Conservation (phyloP, 352 stramenopile genomes). For the Pelagophyceae sp. region DNA sequence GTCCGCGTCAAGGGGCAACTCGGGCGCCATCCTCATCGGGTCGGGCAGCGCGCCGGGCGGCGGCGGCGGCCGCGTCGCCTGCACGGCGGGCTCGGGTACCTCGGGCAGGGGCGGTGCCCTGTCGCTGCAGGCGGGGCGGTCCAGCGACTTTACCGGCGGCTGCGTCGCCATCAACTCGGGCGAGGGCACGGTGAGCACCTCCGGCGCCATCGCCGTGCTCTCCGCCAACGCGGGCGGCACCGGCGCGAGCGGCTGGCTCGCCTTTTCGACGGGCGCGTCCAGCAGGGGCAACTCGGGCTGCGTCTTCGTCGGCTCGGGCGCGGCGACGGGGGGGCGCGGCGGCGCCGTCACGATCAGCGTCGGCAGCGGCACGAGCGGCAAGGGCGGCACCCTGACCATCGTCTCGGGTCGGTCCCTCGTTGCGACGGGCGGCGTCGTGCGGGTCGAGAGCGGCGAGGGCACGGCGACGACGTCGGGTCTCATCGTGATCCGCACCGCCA, state of each 20-base stretch:
- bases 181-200: conserved; percentile 17
- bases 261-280: conserved; percentile 28
- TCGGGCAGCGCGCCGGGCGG: conserved; percentile 17
- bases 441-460: conserved; percentile 16
- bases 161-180: not conserved
- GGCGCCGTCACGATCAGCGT: conserved; percentile 30
- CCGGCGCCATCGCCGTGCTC: conserved; percentile 24
- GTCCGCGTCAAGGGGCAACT: conserved; percentile 26
- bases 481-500: conserved; percentile 39
- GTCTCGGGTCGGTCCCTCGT: not conserved
- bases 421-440: conserved; percentile 15
- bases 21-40: not conserved
- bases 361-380: conserved; percentile 32
- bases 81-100: conserved; percentile 29
- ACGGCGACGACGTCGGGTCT: conserved; percentile 17
- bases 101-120: conserved; percentile 27
- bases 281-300: conserved; percentile 14
- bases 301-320: conserved; percentile 11
- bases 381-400: conserved; percentile 26
- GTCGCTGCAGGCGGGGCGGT: conserved; percentile 21
- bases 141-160: conserved; percentile 18
- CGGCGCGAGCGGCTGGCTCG: conserved; percentile 26
- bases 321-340: conserved; percentile 22
- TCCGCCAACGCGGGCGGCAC: conserved; percentile 31
- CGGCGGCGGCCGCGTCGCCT: conserved; percentile 27